Evolutionary conservation across 1,284 basidiomycete genomes (phyloP), one percentile per base, ranked within the genome.

Genomic region (Rhizoctonia solani): DNA sequence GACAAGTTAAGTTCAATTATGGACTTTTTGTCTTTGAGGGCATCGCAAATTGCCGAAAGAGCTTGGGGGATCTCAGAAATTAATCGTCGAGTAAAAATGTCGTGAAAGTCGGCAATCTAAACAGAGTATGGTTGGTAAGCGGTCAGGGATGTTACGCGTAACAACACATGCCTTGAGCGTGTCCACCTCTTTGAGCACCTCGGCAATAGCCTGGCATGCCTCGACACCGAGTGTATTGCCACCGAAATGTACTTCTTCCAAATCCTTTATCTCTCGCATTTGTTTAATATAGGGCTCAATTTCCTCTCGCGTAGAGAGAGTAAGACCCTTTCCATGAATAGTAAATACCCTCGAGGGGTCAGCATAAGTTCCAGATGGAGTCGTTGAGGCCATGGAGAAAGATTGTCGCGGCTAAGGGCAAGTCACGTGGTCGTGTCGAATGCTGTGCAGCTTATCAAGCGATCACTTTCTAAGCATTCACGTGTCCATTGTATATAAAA

Each of bases 211-310:
- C 74, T 87, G 77, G 69, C 93, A 91, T 39, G 96, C 96, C 74
- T 92, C 94, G 29, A 97, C 87, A 65, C 97, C 96, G 59, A 98
- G 83, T n/a, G 94, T 96, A 79, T 99, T 98, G 29, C 94, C 96
- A 61, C 95, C 92, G 68, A 99, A 83, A 76, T 95, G 91, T 70
- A 99, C 87, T 79, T 97, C 94, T 77, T 94, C 88, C 71, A 95
- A 78, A 71, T 81, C 78, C 11, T 77, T 81, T 70, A 84, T 79
- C 41, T 87, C 86, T 72, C 91, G 83, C 53, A 90, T 76, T 72
- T 84, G 82, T 34, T 85, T 81, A 25, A 98, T 80, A 74, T 89
- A 85, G 0, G 92, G 90, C 73, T 88, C 85, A 69, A 96, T 88
- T 74, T 98, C 93, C 6, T 82, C 86, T 46, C 84, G 81, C 16